Evolutionary conservation across 177 flowering plant species (phyloP).

Genomic region (Vitis hybrid): DNA sequence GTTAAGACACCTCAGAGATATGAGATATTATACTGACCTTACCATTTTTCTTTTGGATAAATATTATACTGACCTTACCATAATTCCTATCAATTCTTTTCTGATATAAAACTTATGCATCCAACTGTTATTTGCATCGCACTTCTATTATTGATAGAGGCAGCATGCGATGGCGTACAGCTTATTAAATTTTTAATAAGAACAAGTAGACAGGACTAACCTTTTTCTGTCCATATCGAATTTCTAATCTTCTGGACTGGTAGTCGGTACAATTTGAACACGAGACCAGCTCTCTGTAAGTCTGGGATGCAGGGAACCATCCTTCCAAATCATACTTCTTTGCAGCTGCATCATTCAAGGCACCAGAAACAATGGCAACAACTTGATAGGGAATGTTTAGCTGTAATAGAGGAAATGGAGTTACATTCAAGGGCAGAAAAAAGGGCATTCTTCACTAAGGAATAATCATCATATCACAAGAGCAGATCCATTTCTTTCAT

Average conservation of each 20-base stretch:
- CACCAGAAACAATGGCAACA: slow-evolving; percentile 90
- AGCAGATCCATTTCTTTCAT: background rate
- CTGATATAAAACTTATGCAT: too few species aligned
- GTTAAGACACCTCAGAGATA: too few species aligned
- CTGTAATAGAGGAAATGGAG: slow-evolving; percentile 35
- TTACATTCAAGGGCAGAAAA: background rate
- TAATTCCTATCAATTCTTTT: too few species aligned
- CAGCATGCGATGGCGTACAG: too few species aligned
- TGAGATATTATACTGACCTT: too few species aligned
- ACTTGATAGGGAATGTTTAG: slow-evolving; percentile 79
- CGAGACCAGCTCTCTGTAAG: slow-evolving; percentile 85
- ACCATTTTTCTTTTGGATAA: too few species aligned
- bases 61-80: too few species aligned
- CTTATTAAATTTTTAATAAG: background rate
- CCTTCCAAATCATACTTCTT: slow-evolving; percentile 95
- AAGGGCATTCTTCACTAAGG: background rate
- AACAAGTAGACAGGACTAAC: slow-evolving; percentile 15
- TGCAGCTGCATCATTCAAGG: slow-evolving; percentile 93
- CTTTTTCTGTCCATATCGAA: slow-evolving; percentile 72
- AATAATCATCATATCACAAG: background rate
- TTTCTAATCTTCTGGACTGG: slow-evolving; percentile 73
- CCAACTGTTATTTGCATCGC: too few species aligned
- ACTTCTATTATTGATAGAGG: too few species aligned
- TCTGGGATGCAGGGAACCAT: slow-evolving; percentile 89
- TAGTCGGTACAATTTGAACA: slow-evolving; percentile 94